Conservation (phyloP, 2,329 filamentous ascomycete genomes). For the Colletotrichum salicis region DNA sequence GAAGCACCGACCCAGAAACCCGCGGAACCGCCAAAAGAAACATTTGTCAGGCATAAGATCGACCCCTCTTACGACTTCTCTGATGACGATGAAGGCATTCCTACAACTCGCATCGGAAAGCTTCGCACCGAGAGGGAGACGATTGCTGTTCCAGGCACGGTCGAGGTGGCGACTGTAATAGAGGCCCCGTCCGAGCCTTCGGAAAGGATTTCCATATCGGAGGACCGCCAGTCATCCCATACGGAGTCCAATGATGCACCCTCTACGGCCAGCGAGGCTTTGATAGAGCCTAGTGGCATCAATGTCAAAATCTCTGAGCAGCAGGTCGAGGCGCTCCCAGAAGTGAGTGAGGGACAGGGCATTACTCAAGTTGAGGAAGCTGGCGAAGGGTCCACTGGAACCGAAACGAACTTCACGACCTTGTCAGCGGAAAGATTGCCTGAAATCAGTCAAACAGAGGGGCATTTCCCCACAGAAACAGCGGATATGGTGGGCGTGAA, state of each 20-base stretch:
- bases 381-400: background rate
- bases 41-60: conserved; percentile 30
- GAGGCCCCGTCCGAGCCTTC: background rate
- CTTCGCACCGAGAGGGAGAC: background rate
- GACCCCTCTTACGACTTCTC: conserved; percentile 39
- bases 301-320: background rate
- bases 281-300: background rate
- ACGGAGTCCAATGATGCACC: background rate
- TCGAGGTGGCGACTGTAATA: background rate
- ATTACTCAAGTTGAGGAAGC: background rate
- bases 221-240: background rate
- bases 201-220: background rate
- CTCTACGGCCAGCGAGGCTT: background rate
- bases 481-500: background rate
- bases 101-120: background rate
- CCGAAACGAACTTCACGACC: background rate
- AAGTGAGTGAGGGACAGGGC: background rate
- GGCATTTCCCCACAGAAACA: background rate
- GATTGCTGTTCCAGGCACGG: background rate
- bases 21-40: background rate
- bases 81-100: conserved; percentile 38
- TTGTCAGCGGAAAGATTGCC: background rate
- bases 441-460: background rate
- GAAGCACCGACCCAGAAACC: background rate
- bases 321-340: background rate